Evolutionary conservation across 2,329 filamentous ascomycete species (phyloP).

Genomic region (Chrysoporthe austroafricana): DNA sequence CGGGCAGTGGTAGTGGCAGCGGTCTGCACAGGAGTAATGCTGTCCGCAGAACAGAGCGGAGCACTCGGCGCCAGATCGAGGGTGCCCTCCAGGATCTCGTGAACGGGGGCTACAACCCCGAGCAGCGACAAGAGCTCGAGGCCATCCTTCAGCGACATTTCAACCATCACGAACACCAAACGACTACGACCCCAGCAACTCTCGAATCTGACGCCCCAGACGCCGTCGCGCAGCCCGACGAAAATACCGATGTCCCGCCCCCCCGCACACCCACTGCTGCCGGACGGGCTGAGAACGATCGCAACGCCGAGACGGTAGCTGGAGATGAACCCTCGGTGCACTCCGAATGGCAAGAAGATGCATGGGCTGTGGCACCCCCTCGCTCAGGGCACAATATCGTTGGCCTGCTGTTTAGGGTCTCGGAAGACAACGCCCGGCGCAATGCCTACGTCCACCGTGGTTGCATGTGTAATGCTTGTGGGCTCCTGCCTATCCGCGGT

Average conservation of each 20-base stretch:
- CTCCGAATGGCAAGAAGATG: constrained; percentile 56
- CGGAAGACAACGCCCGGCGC: constrained; percentile 85
- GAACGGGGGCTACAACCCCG: constrained; percentile 23
- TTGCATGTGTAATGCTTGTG: constrained; percentile 89
- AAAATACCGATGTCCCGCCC: constrained; percentile 38
- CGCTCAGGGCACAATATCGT: constrained; percentile 78
- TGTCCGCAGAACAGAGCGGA: constrained; percentile 46
- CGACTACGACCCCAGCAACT: constrained; percentile 34
- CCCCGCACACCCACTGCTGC: constrained; percentile 38
- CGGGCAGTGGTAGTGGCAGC: constrained; percentile 33
- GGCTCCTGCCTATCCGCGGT: constrained; percentile 84
- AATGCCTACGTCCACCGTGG: constrained; percentile 92
- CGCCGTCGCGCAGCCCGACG: constrained; percentile 47
- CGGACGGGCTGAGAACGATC: constrained; percentile 37
- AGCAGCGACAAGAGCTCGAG: constrained; percentile 25
- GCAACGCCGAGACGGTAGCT: constrained; percentile 38
- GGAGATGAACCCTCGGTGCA: constrained; percentile 44
- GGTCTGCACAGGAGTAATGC: constrained; percentile 69
- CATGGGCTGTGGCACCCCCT: constrained; percentile 44
- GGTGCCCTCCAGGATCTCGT: constrained; percentile 40
- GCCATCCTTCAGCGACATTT: constrained; percentile 24
- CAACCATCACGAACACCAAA: background rate
- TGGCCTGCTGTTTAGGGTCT: constrained; percentile 86
- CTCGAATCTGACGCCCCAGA: constrained; percentile 47
- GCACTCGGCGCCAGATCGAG: constrained; percentile 26